Conservation (phyloP, 176 grass and related monocot species). For the Bothriochloa decipiens region DNA sequence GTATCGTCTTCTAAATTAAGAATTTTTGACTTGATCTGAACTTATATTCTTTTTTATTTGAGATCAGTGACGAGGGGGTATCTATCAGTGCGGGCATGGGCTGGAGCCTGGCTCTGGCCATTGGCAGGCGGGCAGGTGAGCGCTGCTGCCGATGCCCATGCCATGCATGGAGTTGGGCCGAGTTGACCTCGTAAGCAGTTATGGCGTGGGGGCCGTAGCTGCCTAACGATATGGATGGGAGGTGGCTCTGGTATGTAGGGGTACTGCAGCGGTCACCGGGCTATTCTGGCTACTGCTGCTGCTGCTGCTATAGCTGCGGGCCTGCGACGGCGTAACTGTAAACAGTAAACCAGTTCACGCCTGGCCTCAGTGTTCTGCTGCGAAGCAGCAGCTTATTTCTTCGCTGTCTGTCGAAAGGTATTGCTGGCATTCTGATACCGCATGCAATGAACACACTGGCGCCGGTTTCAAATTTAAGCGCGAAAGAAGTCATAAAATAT, state of each 20-base stretch:
- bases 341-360: background rate
- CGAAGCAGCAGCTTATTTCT: background rate
- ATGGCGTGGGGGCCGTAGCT: background rate
- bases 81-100: conserved; percentile 24
- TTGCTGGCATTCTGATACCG: background rate
- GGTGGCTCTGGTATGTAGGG: background rate
- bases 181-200: conserved; percentile 45
- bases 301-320: conserved; percentile 1
- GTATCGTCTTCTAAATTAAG: too few species aligned
- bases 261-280: background rate
- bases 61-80: background rate
- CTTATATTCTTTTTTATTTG: too few species aligned
- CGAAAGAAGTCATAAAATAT: background rate
- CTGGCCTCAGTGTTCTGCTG: background rate
- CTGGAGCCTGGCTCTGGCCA: background rate
- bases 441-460: conserved; percentile 7
- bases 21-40: too few species aligned
- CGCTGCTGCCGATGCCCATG: background rate
- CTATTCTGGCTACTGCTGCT: background rate
- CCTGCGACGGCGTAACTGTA: conserved; percentile 50
- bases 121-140: conserved; percentile 5
- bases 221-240: conserved; percentile 15
- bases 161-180: conserved; percentile 9
- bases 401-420: background rate
- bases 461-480: background rate